Evolutionary conservation across 2,329 filamentous ascomycete genomes (phyloP), one percentile per base, ranked within the genome.

Genomic region (Biscogniauxia sp.): DNA sequence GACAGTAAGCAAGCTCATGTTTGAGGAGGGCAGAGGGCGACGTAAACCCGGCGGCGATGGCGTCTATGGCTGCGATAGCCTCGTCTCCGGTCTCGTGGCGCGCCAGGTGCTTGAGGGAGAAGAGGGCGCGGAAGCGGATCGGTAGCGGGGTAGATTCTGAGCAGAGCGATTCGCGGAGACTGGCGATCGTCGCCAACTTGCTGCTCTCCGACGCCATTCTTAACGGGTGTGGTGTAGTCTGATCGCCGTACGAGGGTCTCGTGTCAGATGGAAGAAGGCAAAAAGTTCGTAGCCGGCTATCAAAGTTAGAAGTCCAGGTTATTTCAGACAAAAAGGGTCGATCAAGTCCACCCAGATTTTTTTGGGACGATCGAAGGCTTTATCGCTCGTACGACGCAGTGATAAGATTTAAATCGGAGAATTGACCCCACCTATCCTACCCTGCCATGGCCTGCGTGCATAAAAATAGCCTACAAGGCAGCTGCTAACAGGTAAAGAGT

Each of bases 1-100:
- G 84, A 73, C 95, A 99, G 79, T 99, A 99, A 25, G 95, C 95
- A 54, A 99, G 84, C 75, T 99, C 95, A 76, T 99, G 95, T 80
- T 98, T 98, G 53, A 98, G 82, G 8, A 98, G 83, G 2, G 92
- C 94, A 4, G 94, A 98, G 0, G 91, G 88, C 2, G 94, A 96
- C 0, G 81, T 71, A 69, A 99, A 95, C 1, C 83, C 94, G 7
- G 93, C 92, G 2, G 94, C 93, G 69, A 99, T 99, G 51, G 95
- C 93, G 59, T 88, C 83, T 68, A 90, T 85, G 55, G 87, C 85
- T 9, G 80, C 80, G 32, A 80, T 76, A 32, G 77, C 73, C 67
- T 89, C 87, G 19, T 89, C 85, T 51, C 88, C 86, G 7, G 87
- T 79, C 19, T 79, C 76, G 66, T 88, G 85, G 61, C 85, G 88